Conservation (phyloP, 768 basidiomycete species). For the Chlorophyllum brunneum region DNA sequence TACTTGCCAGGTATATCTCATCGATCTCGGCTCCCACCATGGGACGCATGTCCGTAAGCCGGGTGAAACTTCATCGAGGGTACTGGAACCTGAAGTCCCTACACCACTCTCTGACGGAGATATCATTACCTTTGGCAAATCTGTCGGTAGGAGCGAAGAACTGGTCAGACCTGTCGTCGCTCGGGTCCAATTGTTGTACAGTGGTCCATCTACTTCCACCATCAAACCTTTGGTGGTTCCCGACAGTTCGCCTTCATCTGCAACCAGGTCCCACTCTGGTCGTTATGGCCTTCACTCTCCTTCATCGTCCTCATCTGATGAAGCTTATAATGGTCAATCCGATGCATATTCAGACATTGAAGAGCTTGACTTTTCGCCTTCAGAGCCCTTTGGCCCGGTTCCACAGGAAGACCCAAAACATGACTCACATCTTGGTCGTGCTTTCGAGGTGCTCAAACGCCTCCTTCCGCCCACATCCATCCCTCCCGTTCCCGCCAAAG, state of each 20-base stretch:
- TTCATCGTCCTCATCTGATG: conserved; percentile 44
- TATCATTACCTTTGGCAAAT: conserved; percentile 72
- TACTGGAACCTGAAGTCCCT: conserved; percentile 52
- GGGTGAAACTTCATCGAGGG: conserved; percentile 44
- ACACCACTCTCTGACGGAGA: conserved; percentile 63
- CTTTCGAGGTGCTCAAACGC: conserved; percentile 28
- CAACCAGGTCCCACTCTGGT: conserved; percentile 40
- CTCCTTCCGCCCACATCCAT: conserved; percentile 26
- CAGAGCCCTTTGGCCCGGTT: conserved; percentile 17
- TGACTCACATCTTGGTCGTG: conserved; percentile 19
- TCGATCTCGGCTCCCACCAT: conserved; percentile 72
- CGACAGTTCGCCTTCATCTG: conserved; percentile 17
- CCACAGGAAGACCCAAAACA: conserved; percentile 15
- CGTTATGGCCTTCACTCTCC: conserved; percentile 57
- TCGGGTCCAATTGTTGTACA: conserved; percentile 52
- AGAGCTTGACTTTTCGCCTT: conserved; percentile 35
- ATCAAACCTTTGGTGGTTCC: conserved; percentile 29
- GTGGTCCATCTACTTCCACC: conserved; percentile 15
- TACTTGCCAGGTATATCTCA: conserved; percentile 56
- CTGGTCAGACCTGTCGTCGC: conserved; percentile 61
- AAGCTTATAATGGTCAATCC: conserved; percentile 26
- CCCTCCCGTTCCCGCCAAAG: conserved; percentile 10
- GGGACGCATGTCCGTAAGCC: conserved; percentile 64
- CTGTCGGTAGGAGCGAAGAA: conserved; percentile 59
- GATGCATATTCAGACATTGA: conserved; percentile 52